Base-by-base conservation (phyloP, 164 flowering plant species). In the Liquidambar formosana region DNA sequence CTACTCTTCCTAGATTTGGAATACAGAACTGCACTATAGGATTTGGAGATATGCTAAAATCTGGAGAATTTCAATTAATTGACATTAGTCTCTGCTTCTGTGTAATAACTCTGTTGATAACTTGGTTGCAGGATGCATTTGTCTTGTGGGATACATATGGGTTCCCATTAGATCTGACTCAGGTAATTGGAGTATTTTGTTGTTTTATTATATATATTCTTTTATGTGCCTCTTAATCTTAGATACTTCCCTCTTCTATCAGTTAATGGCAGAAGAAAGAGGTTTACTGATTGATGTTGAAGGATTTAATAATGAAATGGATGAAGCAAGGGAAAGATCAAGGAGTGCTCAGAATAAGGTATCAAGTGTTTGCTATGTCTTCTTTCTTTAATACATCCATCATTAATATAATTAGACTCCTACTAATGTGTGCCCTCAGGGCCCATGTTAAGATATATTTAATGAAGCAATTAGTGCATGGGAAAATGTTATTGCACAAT, bases 181-280 rank as follows among this genome's bases (percentile, higher is more conserved):
- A 96, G 94, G 99, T 38, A 62, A 21, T 59, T n/a, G n/a, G 65
- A 26, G 5, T 63, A 63, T 14, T 58, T 62, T 8, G 16, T 43
- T 70, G 6, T 15, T 38, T 19, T 13, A 9, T 22, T 28, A 46
- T 52, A 0, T 27, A 49, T 18, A 33, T 63, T 18, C n/a, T 9
- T n/a, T n/a, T 52, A 43, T 47, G 19, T 73, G 15, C 27, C 14
- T 57, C 43, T 23, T 10, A 18, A 22, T 52, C 25, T 22, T 57
- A 18, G n/a, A 54, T 19, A 16, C 19, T 59, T 63, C 23, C 21
- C 19, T 49, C 8, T n/a, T 62, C 14, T 67, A 53, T 49, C 83
- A 96, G 99, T 72, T 96, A 78, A 96, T 96, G 99, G 99, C 99
- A 23, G 98, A 90, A 72, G 99, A 96, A 84, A 84, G 89, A 77